Evolutionary conservation across 257 asterid species (phyloP).

Genomic region (Nicotiana tabacum): DNA sequence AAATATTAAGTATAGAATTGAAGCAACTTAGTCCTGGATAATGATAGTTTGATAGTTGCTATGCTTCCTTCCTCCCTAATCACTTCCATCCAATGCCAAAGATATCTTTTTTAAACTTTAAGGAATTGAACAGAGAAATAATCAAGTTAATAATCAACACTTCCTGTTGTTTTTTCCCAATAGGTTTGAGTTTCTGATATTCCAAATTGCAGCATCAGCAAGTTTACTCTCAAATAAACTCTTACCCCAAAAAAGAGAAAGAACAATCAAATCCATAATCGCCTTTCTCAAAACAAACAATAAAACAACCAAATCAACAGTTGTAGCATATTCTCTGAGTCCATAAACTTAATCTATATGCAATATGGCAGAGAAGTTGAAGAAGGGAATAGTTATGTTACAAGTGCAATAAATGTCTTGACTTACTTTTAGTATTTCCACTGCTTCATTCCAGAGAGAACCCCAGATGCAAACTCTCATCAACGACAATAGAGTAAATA

Average conservation of each 20-base stretch:
- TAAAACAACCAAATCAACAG: not conserved
- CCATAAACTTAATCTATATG: not conserved
- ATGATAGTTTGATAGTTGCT: not conserved
- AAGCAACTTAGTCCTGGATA: not conserved
- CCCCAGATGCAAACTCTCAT: constrained; percentile 84
- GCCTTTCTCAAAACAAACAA: no score
- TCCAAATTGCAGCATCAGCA: not conserved
- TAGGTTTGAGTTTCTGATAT: not conserved
- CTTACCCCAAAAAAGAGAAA: no score
- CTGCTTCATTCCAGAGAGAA: constrained; percentile 67
- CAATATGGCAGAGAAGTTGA: not conserved
- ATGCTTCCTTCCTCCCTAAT: not conserved
- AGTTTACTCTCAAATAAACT: not conserved
- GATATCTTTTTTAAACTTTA: no score
- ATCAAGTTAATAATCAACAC: not conserved
- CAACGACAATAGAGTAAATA: constrained; percentile 64
- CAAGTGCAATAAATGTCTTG: not conserved
- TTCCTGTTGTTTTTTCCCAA: not conserved
- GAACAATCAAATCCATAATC: not conserved
- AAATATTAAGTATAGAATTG: not conserved
- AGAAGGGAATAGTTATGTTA: not conserved
- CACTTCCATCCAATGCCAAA: not conserved
- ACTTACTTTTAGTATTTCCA: constrained; percentile 66
- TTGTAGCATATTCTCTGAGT: not conserved
- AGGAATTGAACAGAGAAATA: not conserved